phyloP scores from a whole-genome alignment of 2,329 filamentous ascomycete genomes.

The Arthrobotrys iridis region DNA sequence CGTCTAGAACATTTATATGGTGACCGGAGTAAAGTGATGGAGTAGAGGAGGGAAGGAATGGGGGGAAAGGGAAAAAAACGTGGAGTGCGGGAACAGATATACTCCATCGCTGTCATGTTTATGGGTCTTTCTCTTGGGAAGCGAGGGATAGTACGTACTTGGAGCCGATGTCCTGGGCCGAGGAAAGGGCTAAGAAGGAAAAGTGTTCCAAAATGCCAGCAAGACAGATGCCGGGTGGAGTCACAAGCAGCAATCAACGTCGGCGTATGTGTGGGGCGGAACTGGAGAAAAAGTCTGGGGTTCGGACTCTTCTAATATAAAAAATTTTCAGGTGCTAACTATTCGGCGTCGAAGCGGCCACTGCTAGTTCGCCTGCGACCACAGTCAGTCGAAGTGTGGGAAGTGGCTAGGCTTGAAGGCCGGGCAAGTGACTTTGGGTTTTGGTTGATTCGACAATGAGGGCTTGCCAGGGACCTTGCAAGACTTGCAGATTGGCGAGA shows the following conservation, averaged over 20 bases:
- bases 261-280: constrained; percentile 52
- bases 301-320: constrained; percentile 51
- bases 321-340: constrained; percentile 46
- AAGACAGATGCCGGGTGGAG: constrained; percentile 37
- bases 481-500: constrained; percentile 53
- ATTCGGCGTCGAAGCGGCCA: constrained; percentile 27
- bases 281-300: constrained; percentile 51
- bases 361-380: constrained; percentile 16
- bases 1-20: constrained; percentile 11
- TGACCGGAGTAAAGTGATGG: constrained; percentile 26
- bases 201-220: constrained; percentile 23
- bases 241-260: constrained; percentile 32
- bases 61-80: constrained; percentile 31
- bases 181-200: constrained; percentile 34
- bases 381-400: constrained; percentile 19
- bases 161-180: constrained; percentile 42
- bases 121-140: constrained; percentile 33
- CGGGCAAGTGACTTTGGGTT: constrained; percentile 37
- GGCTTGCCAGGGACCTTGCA: constrained; percentile 36
- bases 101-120: constrained; percentile 35
- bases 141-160: constrained; percentile 38
- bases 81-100: constrained; percentile 51
- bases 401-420: constrained; percentile 6
- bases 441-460: constrained; percentile 22
- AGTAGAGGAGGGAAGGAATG: constrained; percentile 24